phyloP scores from a whole-genome alignment of 139 green algal species.

The Nannochloris sp. region DNA sequence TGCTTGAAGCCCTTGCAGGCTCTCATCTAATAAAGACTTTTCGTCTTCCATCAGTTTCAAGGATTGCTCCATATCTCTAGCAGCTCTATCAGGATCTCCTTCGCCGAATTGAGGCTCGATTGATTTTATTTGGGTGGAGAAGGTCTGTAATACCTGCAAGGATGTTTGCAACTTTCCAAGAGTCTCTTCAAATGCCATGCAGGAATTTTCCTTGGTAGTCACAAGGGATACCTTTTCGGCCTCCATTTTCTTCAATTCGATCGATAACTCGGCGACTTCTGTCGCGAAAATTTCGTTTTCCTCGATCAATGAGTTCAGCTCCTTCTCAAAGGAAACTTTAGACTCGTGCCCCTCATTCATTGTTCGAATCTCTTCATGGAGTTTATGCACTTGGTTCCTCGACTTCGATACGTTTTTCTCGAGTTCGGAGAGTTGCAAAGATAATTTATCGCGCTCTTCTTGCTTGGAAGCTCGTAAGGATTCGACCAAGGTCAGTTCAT shows the following conservation, averaged over 20 bases:
- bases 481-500: not conserved
- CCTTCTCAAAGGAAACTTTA: not conserved
- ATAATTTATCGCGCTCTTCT: not conserved
- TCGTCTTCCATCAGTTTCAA: not conserved
- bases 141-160: too few species aligned
- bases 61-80: too few species aligned
- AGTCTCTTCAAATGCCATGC: too few species aligned
- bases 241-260: not conserved
- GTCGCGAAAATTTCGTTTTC: not conserved
- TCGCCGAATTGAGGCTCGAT: too few species aligned
- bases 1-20: slow-evolving; percentile 12
- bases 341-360: not conserved
- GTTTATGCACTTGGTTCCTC: not conserved
- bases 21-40: slow-evolving; percentile 13
- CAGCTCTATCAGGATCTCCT: too few species aligned
- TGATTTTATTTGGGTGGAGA: too few species aligned
- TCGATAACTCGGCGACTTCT: slow-evolving; percentile 3
- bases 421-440: not conserved
- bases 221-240: not conserved
- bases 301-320: slow-evolving; percentile 4
- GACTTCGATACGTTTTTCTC: not conserved
- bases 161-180: too few species aligned
- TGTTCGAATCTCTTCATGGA: not conserved
- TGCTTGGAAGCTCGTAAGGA: not conserved
- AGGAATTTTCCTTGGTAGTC: too few species aligned